Evolutionary conservation across 306 rosid species (phyloP).

Genomic region (Coriaria nepalensis): DNA sequence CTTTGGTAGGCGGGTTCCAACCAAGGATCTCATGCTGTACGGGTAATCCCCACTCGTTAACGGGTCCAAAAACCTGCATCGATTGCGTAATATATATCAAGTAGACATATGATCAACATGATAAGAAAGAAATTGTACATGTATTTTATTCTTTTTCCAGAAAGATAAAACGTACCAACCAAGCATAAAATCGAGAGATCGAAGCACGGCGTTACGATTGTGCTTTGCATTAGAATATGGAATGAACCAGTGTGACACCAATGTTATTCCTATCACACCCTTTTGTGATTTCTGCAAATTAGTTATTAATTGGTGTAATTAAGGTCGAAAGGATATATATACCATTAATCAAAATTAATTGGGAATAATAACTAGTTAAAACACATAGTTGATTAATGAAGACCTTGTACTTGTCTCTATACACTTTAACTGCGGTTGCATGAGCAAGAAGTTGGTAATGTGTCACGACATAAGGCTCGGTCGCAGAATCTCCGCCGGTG

Average conservation of each 20-base stretch:
- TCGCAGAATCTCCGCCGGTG: slow-evolving; percentile 27
- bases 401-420: slow-evolving; percentile 37
- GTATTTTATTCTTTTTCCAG: no score
- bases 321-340: no score
- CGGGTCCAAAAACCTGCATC: slow-evolving; percentile 22
- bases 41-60: slow-evolving; percentile 24
- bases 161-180: slow-evolving; percentile 60
- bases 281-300: slow-evolving; percentile 31
- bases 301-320: not conserved
- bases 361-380: not conserved
- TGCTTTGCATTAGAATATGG: slow-evolving; percentile 22
- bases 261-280: slow-evolving; percentile 42
- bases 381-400: no score
- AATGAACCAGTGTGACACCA: slow-evolving; percentile 28
- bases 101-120: not conserved
- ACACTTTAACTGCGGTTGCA: slow-evolving; percentile 29
- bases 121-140: no score
- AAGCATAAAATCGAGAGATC: slow-evolving; percentile 39
- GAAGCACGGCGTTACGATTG: slow-evolving; percentile 21
- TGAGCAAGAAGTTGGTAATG: slow-evolving; percentile 39
- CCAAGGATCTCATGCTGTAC: slow-evolving; percentile 14
- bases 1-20: slow-evolving; percentile 18
- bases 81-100: not conserved
- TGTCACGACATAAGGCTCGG: slow-evolving; percentile 30
- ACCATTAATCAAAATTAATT: no score